Evolutionary conservation across 192 early-diverging fungal genomes (phyloP), one percentile per base, ranked within the genome.

Genomic region (Coemansia sp.): DNA sequence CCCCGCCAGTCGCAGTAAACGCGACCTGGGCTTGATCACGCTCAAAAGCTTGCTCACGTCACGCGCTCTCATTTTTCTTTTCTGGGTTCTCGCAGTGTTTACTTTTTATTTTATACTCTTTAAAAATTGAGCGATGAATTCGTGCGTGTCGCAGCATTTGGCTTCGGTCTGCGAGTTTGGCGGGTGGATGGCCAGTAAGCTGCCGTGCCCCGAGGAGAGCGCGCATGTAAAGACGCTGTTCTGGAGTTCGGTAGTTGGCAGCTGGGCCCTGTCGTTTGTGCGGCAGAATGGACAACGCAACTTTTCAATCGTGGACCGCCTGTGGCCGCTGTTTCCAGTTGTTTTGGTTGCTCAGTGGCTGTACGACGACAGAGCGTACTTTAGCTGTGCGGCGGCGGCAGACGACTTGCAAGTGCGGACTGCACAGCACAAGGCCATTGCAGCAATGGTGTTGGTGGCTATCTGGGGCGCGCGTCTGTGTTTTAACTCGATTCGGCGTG

Each of bases 401-500:
- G n/a, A n/a, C n/a, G n/a, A n/a, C n/a, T 17, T 26, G 43, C 43
- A 8, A 9, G 43, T 27, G 22, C 22, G 5, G n/a, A 14, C 32
- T 6, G 43, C 43, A 5, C 43, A 45, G 14, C 38, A 45, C 17
- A 68, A 83, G 27, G 60, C 80, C 0, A 6, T 78, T 11, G 39
- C 67, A 0, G 78, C 80, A 6, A 40, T 71, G 17, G 8, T 62
- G 10, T 53, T 90, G 9, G 81, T 85, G 14, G 50, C 70, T 0
- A 15, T 83, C 15, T 96, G 93, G 93, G 84, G 85, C 6, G 5
- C 67, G 1, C 82, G 92, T 15, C 62, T 93, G 31, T 89, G 88
- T 0, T 90, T 75, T 61, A 94, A 92, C 71, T 91, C 89, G 55
- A 64, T 73, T 17, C 55, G 91, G 9, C 86, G 90, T 54, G 91